These are phyloP conservation scores for Bruguiera parviflora DNA, from an alignment of 345 rosid species.

Conservation along the genomic window DNA sequence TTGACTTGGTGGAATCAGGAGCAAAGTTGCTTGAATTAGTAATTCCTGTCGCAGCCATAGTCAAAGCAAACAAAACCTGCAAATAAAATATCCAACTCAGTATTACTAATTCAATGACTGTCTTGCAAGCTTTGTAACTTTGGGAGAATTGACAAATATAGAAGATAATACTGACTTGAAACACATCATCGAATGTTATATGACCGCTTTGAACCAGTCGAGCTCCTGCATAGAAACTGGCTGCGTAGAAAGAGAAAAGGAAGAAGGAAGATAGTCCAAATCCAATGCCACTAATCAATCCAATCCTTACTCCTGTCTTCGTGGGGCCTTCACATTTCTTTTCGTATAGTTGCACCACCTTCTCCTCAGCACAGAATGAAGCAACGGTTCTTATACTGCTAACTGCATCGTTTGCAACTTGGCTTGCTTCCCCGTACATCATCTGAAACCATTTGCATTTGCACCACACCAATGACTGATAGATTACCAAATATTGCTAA, in stretches of 20 bases:
- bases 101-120: background rate
- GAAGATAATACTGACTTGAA: constrained; percentile 15
- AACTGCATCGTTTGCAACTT: constrained; percentile 31
- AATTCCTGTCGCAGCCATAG: constrained; percentile 30
- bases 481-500: no score
- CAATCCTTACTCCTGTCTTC: constrained; percentile 31
- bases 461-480: background rate
- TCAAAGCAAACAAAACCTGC: constrained; percentile 42
- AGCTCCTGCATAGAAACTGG: constrained; percentile 39
- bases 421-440: constrained; percentile 20
- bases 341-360: constrained; percentile 25
- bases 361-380: constrained; percentile 33
- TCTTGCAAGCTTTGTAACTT: background rate
- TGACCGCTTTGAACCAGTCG: constrained; percentile 25
- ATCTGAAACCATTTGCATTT: background rate
- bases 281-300: constrained; percentile 32
- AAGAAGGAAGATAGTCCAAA: constrained; percentile 36
- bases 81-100: background rate
- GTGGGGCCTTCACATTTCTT: constrained; percentile 36
- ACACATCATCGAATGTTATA: constrained; percentile 34
- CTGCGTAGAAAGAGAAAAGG: constrained; percentile 26
- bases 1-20: constrained; percentile 35
- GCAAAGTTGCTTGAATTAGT: constrained; percentile 34
- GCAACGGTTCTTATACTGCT: constrained; percentile 35
- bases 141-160: background rate